phyloP scores from a whole-genome alignment of 2,329 filamentous ascomycete genomes.

The Albophoma yamanashiensis region DNA sequence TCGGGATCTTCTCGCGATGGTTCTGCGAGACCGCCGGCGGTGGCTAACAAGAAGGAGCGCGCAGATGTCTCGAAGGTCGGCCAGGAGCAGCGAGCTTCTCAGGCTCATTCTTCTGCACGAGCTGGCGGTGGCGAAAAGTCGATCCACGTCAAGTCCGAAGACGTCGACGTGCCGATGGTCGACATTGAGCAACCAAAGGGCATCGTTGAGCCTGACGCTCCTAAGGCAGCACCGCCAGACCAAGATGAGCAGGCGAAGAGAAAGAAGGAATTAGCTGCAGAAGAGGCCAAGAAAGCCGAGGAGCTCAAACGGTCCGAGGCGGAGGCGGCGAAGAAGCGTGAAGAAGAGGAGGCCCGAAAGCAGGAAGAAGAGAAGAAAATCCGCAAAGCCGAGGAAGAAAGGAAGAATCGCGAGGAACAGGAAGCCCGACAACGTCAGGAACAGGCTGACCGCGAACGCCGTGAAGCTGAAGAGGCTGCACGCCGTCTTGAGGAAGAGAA shows the following conservation, averaged over 20 bases:
- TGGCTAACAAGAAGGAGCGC: slow-evolving; percentile 24
- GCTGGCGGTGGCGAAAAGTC: slow-evolving; percentile 31
- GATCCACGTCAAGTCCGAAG: slow-evolving; percentile 48
- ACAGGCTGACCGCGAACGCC: slow-evolving; percentile 23
- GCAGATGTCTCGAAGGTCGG: slow-evolving; percentile 29
- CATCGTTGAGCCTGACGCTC: slow-evolving; percentile 14
- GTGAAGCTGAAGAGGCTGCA: slow-evolving; percentile 18
- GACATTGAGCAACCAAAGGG: slow-evolving; percentile 28
- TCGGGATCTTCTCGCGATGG: slow-evolving; percentile 28
- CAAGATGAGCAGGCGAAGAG: slow-evolving; percentile 19
- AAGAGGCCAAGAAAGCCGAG: slow-evolving; percentile 19
- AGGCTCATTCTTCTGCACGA: slow-evolving; percentile 31
- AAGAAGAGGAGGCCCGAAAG: slow-evolving; percentile 17
- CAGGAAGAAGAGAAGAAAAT: slow-evolving; percentile 22
- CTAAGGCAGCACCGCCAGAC: slow-evolving; percentile 26
- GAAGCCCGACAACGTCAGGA: slow-evolving; percentile 22
- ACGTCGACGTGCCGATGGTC: slow-evolving; percentile 44
- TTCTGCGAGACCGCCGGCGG: slow-evolving; percentile 20
- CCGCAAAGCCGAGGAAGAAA: slow-evolving; percentile 21
- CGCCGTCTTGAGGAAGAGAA: slow-evolving; percentile 20
- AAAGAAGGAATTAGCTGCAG: slow-evolving; percentile 20
- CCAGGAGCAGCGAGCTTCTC: slow-evolving; percentile 24
- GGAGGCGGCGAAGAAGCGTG: slow-evolving; percentile 26
- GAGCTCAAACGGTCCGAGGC: slow-evolving; percentile 17
- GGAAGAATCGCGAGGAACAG: slow-evolving; percentile 21